Percentiles rank a stretch among this genome's conserved stretches.
Evolutionary conservation across 805 yeast species (phyloP).

Genomic region (Kodamaea lidongshanica): DNA sequence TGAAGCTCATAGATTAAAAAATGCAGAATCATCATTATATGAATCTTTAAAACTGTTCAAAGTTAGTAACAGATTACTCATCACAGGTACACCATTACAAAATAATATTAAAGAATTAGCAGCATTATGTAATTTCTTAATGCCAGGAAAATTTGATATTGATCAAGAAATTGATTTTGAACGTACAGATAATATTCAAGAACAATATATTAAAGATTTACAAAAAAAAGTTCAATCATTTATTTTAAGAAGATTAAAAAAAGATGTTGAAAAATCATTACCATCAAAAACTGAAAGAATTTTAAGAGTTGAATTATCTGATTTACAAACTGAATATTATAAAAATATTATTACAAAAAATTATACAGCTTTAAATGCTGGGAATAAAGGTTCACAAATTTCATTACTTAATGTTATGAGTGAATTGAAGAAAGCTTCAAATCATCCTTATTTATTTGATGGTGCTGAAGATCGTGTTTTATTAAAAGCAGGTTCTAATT

Average conservation of each 20-base stretch:
- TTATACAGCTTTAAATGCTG: conserved; percentile 85
- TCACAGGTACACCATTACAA: conserved; percentile 97
- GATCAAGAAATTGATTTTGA: conserved; percentile 96
- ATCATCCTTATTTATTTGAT: conserved; percentile 93
- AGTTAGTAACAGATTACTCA: conserved; percentile 76
- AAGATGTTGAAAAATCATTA: conserved; percentile 93
- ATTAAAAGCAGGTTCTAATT: conserved; percentile 51
- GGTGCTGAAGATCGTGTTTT: conserved; percentile 82
- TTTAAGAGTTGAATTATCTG: conserved; percentile 89
- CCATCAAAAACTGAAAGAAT: conserved; percentile 96
- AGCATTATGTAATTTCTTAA: conserved; percentile 86
- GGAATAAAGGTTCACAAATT: conserved; percentile 71
- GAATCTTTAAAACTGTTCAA: conserved; percentile 80
- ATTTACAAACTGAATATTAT: conserved; percentile 90
- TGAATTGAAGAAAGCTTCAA: conserved; percentile 93
- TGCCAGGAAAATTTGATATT: conserved; percentile 89
- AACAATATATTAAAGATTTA: conserved; percentile 76
- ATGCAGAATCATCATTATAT: conserved; percentile 87
- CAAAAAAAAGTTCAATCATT: conserved; percentile 86
- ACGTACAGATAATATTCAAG: conserved; percentile 80
- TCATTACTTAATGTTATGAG: conserved; percentile 88
- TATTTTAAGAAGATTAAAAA: conserved; percentile 86
- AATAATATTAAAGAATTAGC: conserved; percentile 93
- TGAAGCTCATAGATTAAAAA: conserved; percentile 95
- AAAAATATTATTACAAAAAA: conserved; percentile 89